Base-by-base conservation (phyloP, 2,329 filamentous ascomycete genomes). In the Penicillium italicum region DNA sequence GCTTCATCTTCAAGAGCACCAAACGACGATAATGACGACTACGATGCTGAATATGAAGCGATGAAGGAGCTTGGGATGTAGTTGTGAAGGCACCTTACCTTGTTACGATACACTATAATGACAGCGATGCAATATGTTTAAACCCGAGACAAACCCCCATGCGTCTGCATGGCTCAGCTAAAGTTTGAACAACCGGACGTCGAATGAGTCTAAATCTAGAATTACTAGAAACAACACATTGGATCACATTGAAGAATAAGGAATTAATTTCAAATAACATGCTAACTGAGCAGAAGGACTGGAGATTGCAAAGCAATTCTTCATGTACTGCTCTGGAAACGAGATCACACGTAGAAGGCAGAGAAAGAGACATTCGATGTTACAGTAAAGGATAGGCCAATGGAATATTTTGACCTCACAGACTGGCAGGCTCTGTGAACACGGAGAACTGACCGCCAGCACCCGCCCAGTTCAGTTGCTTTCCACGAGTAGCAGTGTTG, bases 381-480 rank as follows among this genome's bases (percentile, higher is more conserved):
- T 54, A 48, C 24, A 37, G n/a, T 50, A 42, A 34, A 44, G 18
- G 9, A 58, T 24, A 45, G 10, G 28, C 14, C 26, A 38, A 36
- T 24, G 26, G 44, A 33, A 46, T 33, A 40, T 42, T 40, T 51
- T 33, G 40, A 30, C n/a, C 43, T 64, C 43, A 68, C 37, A 56
- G 24, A 36, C 44, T 60, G 14, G 62, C 65, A 34, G 69, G 64
- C 41, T 66, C 72, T 2, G 74, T 75, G 48, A 77, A 69, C 14
- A 77, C 69, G 11, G 74, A 77, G 64, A 75, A 97, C 69, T 97
- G 92, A 5, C 91, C 91, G 62, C 93, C 92, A n/a, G 88, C 88
- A 41, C 89, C 90, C n/a, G 89, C 89, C 74, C 82, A 90, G 33
- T 85, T 80, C 41, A 97, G 80, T 72, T 86, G 85, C 75, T 88